Percentiles rank a stretch among this genome's conserved stretches.
phyloP scores from a whole-genome alignment of 2,329 filamentous ascomycete genomes.

The Arthrobotrys pseudoclavata region DNA sequence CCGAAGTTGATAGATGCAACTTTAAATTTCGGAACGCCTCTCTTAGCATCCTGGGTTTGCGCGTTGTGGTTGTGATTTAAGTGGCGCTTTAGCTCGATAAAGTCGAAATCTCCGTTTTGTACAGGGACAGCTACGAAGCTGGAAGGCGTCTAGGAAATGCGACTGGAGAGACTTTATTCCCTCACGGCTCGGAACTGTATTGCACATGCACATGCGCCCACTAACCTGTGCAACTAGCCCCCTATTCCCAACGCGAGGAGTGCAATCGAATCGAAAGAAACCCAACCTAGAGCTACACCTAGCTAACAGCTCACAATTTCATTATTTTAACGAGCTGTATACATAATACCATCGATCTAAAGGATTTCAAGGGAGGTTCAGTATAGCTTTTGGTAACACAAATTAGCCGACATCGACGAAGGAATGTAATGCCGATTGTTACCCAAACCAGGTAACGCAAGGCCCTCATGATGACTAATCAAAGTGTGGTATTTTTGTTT shows the following conservation, averaged over 20 bases:
- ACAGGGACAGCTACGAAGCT: background rate
- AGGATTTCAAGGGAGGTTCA: background rate
- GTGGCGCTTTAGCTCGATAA: background rate
- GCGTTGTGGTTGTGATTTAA: background rate
- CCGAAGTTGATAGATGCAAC: slow-evolving; percentile 18
- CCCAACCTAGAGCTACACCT: too few relatives aligned
- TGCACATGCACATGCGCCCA: background rate
- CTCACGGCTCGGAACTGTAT: background rate
- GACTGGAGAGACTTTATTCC: background rate
- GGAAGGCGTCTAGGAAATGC: slow-evolving; percentile 1
- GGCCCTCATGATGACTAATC: slow-evolving; percentile 2
- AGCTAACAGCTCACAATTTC: background rate
- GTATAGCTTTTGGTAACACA: slow-evolving; percentile 21
- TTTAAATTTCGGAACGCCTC: slow-evolving; percentile 32
- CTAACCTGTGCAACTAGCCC: background rate
- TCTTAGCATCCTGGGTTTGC: slow-evolving; percentile 25
- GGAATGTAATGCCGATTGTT: slow-evolving; percentile 2
- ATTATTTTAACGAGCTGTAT: background rate
- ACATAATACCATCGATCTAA: background rate
- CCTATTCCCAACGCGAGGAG: background rate
- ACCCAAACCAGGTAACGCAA: slow-evolving; percentile 9
- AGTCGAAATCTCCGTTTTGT: background rate
- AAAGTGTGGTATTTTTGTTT: slow-evolving; percentile 15
- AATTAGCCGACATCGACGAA: background rate
- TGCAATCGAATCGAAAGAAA: too few relatives aligned